A percentile compares a stretch with the other conserved stretches of the same genome.
phyloP scores from a whole-genome alignment of 306 rosid genomes.

The Macrotyloma uniflorum region DNA sequence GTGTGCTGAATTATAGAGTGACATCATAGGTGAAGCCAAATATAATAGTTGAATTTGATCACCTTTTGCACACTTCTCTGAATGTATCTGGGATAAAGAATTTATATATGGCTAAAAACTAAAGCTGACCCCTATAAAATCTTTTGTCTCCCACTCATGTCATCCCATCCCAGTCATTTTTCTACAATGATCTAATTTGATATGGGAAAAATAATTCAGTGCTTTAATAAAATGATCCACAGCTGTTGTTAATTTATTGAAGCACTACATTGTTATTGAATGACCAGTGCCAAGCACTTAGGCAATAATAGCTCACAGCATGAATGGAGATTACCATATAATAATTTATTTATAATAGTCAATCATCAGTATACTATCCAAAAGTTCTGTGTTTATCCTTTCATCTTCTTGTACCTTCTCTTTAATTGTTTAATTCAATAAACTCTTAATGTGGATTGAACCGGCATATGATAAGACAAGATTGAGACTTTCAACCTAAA shows the following conservation, averaged over 20 bases:
- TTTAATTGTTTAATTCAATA: not conserved
- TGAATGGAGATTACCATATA: not conserved
- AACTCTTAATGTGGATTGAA: not conserved
- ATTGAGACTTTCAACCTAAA: too few species aligned
- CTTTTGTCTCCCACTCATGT: not conserved
- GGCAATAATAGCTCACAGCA: not conserved
- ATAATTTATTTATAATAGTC: not conserved
- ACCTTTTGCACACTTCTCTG: not conserved
- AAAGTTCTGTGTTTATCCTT: not conserved
- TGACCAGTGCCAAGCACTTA: not conserved
- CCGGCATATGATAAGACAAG: not conserved
- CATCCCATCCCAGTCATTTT: not conserved
- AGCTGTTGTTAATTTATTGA: not conserved
- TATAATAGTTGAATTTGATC: not conserved
- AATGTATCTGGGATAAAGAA: too few species aligned
- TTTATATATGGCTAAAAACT: not conserved
- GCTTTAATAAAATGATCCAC: not conserved
- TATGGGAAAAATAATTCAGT: not conserved
- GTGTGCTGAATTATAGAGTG: not conserved
- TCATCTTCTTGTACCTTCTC: not conserved
- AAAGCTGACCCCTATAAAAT: not conserved
- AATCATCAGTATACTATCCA: not conserved
- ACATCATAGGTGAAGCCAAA: not conserved
- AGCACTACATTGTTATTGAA: not conserved
- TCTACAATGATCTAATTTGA: not conserved